These are phyloP conservation scores for Dryadomyces quercus-mongolicae DNA, from an alignment of 2,329 filamentous ascomycete genomes.

Conservation along the genomic window DNA sequence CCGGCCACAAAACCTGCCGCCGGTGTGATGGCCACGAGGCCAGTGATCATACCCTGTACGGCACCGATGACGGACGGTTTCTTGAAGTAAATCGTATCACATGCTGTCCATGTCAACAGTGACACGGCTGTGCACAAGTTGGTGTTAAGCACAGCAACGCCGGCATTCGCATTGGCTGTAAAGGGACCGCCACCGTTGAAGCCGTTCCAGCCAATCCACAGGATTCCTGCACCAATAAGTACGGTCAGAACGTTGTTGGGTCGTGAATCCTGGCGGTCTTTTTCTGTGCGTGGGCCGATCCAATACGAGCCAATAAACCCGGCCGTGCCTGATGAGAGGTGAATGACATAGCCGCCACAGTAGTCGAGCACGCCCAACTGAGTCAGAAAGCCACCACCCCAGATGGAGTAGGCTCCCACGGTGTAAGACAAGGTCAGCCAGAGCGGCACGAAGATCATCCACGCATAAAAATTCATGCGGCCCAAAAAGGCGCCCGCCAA, in stretches of 20 bases:
- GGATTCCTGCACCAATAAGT: slow-evolving; percentile 33
- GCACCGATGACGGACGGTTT: slow-evolving; percentile 37
- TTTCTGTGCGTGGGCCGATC: slow-evolving; percentile 31
- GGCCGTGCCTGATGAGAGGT: slow-evolving; percentile 37
- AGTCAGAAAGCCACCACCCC: slow-evolving; percentile 18
- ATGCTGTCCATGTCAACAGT: slow-evolving; percentile 30
- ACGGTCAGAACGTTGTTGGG: slow-evolving; percentile 34
- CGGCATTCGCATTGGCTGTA: slow-evolving; percentile 33
- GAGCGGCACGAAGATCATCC: slow-evolving; percentile 39
- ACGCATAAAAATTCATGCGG: slow-evolving; percentile 37
- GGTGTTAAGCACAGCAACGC: slow-evolving; percentile 37
- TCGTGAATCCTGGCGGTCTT: slow-evolving; percentile 30
- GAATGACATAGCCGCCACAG: slow-evolving; percentile 39
- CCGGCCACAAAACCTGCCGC: slow-evolving; percentile 37
- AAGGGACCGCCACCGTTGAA: slow-evolving; percentile 43
- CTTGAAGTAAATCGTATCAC: slow-evolving; percentile 32
- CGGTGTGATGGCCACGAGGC: slow-evolving; percentile 38
- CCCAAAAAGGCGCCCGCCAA: slow-evolving; percentile 32
- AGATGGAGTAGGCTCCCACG: slow-evolving; percentile 14
- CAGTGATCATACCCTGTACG: slow-evolving; percentile 38
- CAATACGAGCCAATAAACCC: slow-evolving; percentile 33
- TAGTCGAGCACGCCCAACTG: slow-evolving; percentile 36
- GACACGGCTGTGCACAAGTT: slow-evolving; percentile 35
- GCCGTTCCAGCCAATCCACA: slow-evolving; percentile 41
- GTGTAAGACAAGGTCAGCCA: slow-evolving; percentile 28